Conservation (phyloP, 805 yeast genomes). For the Yarrowia bubula region DNA sequence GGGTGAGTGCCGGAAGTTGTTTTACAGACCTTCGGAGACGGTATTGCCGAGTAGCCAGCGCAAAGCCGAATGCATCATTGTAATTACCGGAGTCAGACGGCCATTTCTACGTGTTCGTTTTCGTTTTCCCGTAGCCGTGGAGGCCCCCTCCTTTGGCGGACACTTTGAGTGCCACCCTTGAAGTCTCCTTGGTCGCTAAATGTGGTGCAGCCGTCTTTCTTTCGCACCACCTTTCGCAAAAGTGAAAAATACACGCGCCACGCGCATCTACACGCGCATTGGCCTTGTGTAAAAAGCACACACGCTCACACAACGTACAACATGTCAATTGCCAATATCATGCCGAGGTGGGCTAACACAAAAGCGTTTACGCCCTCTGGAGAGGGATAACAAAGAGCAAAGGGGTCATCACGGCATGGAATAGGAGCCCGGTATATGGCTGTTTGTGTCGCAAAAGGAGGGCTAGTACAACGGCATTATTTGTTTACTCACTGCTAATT, state of each 20-base stretch:
- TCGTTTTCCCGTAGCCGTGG: background rate
- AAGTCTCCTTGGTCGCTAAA: background rate
- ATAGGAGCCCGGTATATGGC: background rate
- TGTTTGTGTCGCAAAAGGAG: background rate
- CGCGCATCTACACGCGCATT: slow-evolving; percentile 16
- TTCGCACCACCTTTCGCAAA: background rate
- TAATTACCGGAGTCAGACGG: background rate
- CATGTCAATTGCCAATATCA: background rate
- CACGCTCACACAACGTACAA: background rate
- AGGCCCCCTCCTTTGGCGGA: background rate
- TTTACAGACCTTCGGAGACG: too few relatives aligned
- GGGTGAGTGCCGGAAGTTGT: background rate
- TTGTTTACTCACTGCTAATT: background rate
- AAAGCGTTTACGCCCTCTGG: background rate
- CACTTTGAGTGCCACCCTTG: background rate
- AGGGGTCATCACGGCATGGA: background rate
- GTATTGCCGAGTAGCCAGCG: too few relatives aligned
- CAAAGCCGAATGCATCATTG: background rate
- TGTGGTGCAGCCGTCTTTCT: background rate
- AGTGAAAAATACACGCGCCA: slow-evolving; percentile 15
- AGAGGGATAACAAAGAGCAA: slow-evolving; percentile 2
- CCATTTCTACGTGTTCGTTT: background rate
- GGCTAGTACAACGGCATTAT: background rate
- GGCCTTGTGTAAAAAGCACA: background rate
- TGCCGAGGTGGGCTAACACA: slow-evolving; percentile 15